Percentiles rank a stretch among this genome's conserved stretches.
phyloP scores from a whole-genome alignment of 169 alveolate genomes.

The Perkinsus marinus region DNA sequence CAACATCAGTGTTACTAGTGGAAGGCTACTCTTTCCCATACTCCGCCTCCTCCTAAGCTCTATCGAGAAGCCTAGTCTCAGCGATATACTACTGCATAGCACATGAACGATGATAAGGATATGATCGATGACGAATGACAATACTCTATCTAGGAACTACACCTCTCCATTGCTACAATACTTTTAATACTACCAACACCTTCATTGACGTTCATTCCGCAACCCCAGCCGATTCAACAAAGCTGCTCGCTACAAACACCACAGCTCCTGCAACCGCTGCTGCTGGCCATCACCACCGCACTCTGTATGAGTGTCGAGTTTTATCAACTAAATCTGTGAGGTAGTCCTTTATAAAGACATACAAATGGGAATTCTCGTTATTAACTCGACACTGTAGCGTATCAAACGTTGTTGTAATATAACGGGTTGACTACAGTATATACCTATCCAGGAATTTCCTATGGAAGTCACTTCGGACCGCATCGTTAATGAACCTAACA shows the following conservation, averaged over 20 bases:
- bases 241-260: background rate
- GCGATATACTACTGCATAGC: no score
- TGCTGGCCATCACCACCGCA: background rate
- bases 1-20: no score
- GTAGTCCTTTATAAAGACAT: no score
- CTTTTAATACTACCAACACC: no score
- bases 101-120: no score
- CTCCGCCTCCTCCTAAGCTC: background rate
- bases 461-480: constrained; percentile 73
- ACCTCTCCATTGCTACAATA: background rate
- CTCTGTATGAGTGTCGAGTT: background rate
- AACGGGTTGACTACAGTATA: constrained; percentile 12
- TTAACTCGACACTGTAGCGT: background rate
- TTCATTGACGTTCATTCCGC: no score
- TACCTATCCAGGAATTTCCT: constrained; percentile 52
- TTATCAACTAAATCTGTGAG: no score
- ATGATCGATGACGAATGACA: no score
- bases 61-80: background rate
- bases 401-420: background rate
- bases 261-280: background rate
- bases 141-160: background rate
- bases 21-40: no score
- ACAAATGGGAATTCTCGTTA: no score
- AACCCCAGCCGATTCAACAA: no score
- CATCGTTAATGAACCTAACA: constrained; percentile 70